A percentile compares a stretch with the other conserved stretches of the same genome.
Evolutionary conservation across 345 rosid genomes (phyloP).

Genomic region (Ailanthus altissimus): DNA sequence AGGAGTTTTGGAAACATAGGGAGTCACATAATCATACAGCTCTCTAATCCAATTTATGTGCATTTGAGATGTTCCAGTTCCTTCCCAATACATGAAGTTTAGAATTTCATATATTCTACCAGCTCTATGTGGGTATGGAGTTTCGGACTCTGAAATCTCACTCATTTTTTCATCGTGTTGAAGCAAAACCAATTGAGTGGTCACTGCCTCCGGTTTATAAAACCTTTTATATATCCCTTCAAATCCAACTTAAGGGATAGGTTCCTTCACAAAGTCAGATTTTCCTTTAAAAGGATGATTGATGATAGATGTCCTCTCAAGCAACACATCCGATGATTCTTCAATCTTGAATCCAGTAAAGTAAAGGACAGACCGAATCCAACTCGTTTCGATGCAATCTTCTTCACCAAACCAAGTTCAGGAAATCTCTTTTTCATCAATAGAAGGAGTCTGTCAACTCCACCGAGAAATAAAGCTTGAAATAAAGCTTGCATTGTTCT

Average conservation of each 20-base stretch:
- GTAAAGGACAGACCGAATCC: conserved; percentile 30
- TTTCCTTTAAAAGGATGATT: conserved; percentile 28
- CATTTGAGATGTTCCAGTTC: too few relatives aligned
- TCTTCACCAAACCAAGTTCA: conserved; percentile 25
- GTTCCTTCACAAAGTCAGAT: conserved; percentile 38
- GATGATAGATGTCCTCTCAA: conserved; percentile 17
- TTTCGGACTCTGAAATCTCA: too few relatives aligned
- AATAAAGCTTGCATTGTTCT: conserved; percentile 17
- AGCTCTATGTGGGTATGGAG: too few relatives aligned
- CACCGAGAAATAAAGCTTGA: conserved; percentile 25
- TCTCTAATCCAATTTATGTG: too few relatives aligned
- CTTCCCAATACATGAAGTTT: too few relatives aligned
- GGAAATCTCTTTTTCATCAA: conserved; percentile 25
- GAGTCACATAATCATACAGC: too few relatives aligned
- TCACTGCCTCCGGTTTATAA: neutral
- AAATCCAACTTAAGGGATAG: conserved; percentile 29
- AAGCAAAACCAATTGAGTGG: conserved; percentile 1
- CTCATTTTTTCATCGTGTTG: conserved; percentile 52
- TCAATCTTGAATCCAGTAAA: conserved; percentile 16
- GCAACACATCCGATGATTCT: too few relatives aligned
- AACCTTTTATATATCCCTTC: conserved; percentile 32
- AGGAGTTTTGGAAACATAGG: conserved; percentile 40
- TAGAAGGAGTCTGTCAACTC: conserved; percentile 17
- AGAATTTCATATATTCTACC: too few relatives aligned
- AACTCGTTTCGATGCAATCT: conserved; percentile 40